These are phyloP conservation scores for Neurospora sp. DNA, from an alignment of 495 filamentous ascomycete genomes.

Conservation along the genomic window DNA sequence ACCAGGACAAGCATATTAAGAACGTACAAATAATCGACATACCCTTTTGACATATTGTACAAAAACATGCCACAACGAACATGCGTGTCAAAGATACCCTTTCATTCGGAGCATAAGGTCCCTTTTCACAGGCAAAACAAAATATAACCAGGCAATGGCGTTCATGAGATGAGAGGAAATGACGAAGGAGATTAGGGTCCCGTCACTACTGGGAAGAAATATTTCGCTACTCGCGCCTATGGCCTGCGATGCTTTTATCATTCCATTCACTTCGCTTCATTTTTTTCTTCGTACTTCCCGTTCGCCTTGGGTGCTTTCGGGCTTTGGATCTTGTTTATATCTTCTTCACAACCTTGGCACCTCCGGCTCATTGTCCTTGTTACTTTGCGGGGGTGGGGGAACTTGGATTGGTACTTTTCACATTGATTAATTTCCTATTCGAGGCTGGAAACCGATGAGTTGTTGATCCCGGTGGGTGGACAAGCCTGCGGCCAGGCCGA, in stretches of 20 bases:
- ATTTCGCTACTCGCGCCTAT: not conserved
- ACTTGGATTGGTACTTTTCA: not conserved
- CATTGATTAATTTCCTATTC: not conserved
- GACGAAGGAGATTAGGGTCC: not conserved
- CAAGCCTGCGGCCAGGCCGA: not conserved
- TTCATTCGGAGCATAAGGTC: not conserved
- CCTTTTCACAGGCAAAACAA: not conserved
- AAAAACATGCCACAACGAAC: not conserved
- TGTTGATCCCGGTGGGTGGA: not conserved
- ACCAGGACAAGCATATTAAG: slow-evolving; percentile 39
- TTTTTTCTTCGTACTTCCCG: slow-evolving; percentile 2
- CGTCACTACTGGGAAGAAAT: not conserved
- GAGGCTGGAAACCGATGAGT: not conserved
- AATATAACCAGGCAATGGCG: not conserved
- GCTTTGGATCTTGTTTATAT: slow-evolving; percentile 9
- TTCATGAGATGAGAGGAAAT: slow-evolving; percentile 1
- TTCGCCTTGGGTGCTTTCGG: slow-evolving; percentile 22
- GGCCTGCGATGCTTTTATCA: slow-evolving; percentile 8
- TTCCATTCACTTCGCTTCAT: not conserved
- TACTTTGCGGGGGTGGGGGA: slow-evolving; percentile 11
- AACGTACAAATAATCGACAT: not conserved
- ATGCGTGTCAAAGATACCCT: not conserved
- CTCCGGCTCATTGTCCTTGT: not conserved
- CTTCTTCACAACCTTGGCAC: not conserved
- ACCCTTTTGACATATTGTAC: not conserved